Base-by-base conservation (phyloP, 805 yeast genomes). In the Saccharomycopsis synnaedendra region DNA sequence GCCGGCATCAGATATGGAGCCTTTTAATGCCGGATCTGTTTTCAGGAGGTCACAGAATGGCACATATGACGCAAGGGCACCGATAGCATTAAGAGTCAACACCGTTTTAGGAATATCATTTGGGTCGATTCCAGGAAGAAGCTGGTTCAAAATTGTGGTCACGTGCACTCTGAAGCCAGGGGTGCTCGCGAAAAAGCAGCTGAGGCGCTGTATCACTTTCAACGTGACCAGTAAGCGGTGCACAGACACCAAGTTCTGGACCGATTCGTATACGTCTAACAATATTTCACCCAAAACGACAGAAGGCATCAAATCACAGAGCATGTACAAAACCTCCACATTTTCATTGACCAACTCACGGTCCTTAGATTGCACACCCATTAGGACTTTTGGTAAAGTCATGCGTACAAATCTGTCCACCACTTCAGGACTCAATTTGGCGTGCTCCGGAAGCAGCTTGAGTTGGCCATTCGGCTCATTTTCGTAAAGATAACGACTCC, bases 51-150 rank as follows among this genome's bases (percentile, higher is more conserved):
- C 86, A 32, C 68, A 66, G 52, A 88, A 70, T 1, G 96, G 96
- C 3, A 84, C 75, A 48, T 80, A 82, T 5, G 82, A 69, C 0
- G 87, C 80, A 29, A 82, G 74, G 0, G 85, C 70, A 7, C 85
- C 82, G 47, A 93, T 72, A 19, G 84, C 72, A 49, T 80, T 75
- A 39, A 89, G 64, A 0, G 95, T 74, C 45, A 77, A 72, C 10
- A 79, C 69, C 0, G 96, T 81, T 58, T 89, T 76, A 9, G 69
- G 71, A 43, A 87, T 70, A 62, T 93, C 98, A 60, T 89, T 93
- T 0, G 89, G 76, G 60, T 93, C 97, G 32, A 93, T 78, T 32
- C 93, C 96, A 0, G 88, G 85, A 5, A 88, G 61, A 2, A 81
- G 66, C 61, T 86, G 70, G 31, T 80, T 75, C 38, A 89, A 60